Evolutionary conservation across 2,329 filamentous ascomycete genomes (phyloP).

Genomic region (Ceratocystis diversiconidia): DNA sequence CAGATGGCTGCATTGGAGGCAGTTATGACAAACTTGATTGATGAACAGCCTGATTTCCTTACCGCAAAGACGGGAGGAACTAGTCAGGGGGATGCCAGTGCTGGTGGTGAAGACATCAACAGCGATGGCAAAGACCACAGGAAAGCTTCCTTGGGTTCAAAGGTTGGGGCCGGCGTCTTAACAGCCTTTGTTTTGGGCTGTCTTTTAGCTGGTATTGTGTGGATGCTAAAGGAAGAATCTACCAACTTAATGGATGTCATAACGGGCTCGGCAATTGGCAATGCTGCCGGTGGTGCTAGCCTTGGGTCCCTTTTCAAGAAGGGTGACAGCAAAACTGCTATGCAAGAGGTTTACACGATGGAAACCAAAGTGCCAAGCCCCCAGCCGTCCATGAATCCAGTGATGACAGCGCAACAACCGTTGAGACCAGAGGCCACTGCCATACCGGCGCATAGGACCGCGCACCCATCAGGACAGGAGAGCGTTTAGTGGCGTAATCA

Average conservation of each 20-base stretch:
- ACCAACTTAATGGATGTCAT: conserved; percentile 16
- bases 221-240: conserved; percentile 37
- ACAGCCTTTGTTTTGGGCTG: conserved; percentile 44
- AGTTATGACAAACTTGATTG: conserved; percentile 46
- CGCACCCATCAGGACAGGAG: not conserved
- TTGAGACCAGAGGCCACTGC: not conserved
- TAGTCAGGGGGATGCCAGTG: conserved; percentile 33
- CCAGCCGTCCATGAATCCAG: not conserved
- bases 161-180: conserved; percentile 50
- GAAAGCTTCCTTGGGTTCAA: conserved; percentile 38
- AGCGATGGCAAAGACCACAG: conserved; percentile 22
- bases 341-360: not conserved
- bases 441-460: not conserved
- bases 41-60: conserved; percentile 29
- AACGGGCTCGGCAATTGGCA: not conserved
- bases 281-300: not conserved
- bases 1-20: conserved; percentile 57
- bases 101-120: conserved; percentile 34
- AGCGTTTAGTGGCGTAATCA: not conserved
- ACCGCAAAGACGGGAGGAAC: conserved; percentile 44
- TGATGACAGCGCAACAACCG: not conserved
- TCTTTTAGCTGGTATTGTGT: conserved; percentile 38
- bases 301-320: not conserved
- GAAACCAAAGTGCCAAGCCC: conserved; percentile 1
- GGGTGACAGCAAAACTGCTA: not conserved